phyloP scores from a whole-genome alignment of 1,284 basidiomycete genomes.

The Ganoderma sinense region DNA sequence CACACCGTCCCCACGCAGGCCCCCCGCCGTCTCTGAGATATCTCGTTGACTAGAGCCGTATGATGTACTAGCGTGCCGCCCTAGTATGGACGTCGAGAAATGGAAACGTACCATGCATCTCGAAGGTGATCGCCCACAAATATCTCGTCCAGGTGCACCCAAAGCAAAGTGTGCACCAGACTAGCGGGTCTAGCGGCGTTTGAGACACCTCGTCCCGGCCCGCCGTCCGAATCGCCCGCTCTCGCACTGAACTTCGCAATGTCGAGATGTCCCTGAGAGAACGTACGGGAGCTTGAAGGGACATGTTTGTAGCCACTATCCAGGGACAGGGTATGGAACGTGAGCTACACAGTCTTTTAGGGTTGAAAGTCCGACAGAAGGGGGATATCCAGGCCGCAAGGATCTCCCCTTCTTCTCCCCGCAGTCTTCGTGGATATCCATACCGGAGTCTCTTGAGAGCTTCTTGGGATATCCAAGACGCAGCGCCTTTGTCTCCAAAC shows the following conservation, averaged over 20 bases:
- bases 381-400: neutral
- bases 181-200: neutral
- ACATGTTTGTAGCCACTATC: neutral
- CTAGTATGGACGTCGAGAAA: no score
- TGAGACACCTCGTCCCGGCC: neutral
- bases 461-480: neutral
- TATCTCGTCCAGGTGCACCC: neutral
- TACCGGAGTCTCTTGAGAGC: neutral
- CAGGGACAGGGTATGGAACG: neutral
- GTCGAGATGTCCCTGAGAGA: neutral
- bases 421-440: neutral
- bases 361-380: neutral
- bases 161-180: neutral
- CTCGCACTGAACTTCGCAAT: neutral
- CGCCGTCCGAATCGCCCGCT: neutral
- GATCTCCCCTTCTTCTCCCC: neutral
- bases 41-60: neutral
- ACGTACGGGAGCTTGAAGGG: neutral
- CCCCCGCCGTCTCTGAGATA: neutral
- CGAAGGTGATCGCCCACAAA: no score
- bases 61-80: neutral
- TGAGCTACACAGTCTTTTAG: neutral
- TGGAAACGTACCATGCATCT: no score
- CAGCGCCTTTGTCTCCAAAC: neutral
- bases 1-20: neutral